Base-by-base conservation (phyloP, 1,284 basidiomycete genomes). In the Cutaneotrichosporon cavernicola region DNA sequence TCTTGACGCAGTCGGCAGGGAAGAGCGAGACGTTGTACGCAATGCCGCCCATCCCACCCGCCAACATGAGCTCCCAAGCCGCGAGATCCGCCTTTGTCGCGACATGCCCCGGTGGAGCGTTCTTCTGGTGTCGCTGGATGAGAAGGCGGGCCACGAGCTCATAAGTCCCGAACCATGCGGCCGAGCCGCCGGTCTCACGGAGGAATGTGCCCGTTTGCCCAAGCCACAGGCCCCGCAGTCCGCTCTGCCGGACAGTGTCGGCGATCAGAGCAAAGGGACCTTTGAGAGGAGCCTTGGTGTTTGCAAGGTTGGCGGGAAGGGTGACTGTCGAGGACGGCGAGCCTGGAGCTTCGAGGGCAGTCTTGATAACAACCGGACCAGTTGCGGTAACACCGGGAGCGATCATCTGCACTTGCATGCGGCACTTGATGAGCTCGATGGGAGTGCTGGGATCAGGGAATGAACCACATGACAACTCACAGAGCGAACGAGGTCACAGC, bases 1-100 rank as follows among this genome's bases (percentile, higher is more conserved):
- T 92, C 83, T 99, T 99, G 74, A 98, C 87, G 40, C 90, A 90
- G 80, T 99, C 96, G 14, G 94, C 94, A 0, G 93, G 94, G 83
- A 95, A 97, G 34, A 79, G 73, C 21, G 89, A 84, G 72, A 95
- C 82, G 72, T 92, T 96, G 83, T 93, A 97, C 64, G 86, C 84
- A 13, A 91, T 88, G 5, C 96, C 96, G 0, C 94, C 92, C 56
- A 87, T 84, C 5, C 93, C 95, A 16, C 95, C 96, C 1, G 90
- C 85, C 0, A 90, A 69, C 47, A 93, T 92, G 10, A 93, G 89
- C 79, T 98, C 90, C 85, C 88, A 89, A 0, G 89, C 84, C 32
- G 83, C 77, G 50, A 94, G 84, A 67, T 89, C 87, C 62, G 75
- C 81, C 70, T 83, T 84, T 32, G 75, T 77, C n/a, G 75, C 52